Percentiles rank a stretch among this genome's conserved stretches.
Conservation (phyloP, 805 yeast genomes). For the Metschnikowia henanensis region DNA sequence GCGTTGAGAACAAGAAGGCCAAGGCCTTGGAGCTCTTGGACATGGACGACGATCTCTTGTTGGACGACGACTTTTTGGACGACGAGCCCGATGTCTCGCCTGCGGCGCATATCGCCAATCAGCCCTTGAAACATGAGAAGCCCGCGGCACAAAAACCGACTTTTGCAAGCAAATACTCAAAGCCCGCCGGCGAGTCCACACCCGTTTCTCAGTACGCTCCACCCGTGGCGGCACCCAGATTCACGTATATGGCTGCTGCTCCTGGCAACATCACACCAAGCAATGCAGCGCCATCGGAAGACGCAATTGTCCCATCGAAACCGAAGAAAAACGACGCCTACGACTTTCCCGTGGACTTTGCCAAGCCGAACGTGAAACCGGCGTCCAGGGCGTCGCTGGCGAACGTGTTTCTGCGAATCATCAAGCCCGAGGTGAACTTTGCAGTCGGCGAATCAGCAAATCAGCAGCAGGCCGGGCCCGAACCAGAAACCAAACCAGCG, state of each 20-base stretch:
- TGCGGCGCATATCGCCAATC: background rate
- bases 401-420: background rate
- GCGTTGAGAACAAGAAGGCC: constrained; percentile 4
- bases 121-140: too few relatives aligned
- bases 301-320: background rate
- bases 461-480: background rate
- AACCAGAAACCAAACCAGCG: background rate
- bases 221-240: background rate
- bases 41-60: constrained; percentile 32
- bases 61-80: constrained; percentile 40
- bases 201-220: constrained; percentile 3
- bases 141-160: constrained; percentile 9
- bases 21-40: constrained; percentile 20
- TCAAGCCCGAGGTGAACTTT: too few relatives aligned
- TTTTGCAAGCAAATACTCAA: constrained; percentile 5
- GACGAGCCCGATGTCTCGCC: constrained; percentile 19
- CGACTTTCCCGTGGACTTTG: constrained; percentile 64
- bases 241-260: constrained; percentile 11
- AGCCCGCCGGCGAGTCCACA: constrained; percentile 3
- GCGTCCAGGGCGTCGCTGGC: constrained; percentile 33
- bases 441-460: too few relatives aligned
- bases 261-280: constrained; percentile 3
- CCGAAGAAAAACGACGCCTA: constrained; percentile 62
- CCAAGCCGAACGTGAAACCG: constrained; percentile 42
- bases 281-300: background rate